Evolutionary conservation across 768 basidiomycete genomes (phyloP).

Genomic region (Tremella mesenterica): DNA sequence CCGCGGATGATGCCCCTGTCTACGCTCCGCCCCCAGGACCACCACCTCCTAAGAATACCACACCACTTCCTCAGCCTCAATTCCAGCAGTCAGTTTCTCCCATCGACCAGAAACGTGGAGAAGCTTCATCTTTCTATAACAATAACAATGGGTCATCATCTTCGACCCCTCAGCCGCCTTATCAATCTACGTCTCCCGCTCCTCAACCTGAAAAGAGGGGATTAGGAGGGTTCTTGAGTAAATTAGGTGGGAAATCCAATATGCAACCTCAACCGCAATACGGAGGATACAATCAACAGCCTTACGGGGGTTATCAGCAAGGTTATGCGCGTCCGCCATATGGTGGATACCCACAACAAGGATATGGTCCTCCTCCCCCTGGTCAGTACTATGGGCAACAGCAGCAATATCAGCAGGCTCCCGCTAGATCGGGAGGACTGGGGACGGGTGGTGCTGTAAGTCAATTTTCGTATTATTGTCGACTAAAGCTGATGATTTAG

Average conservation of each 20-base stretch:
- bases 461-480: not conserved
- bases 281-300: conserved; percentile 16
- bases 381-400: conserved; percentile 10
- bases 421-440: too few species aligned
- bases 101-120: conserved; percentile 3
- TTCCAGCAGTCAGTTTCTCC: not conserved
- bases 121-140: not conserved
- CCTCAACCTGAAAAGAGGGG: conserved; percentile 20
- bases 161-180: conserved; percentile 7
- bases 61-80: conserved; percentile 1
- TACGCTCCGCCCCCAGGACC: conserved; percentile 23
- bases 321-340: conserved; percentile 19
- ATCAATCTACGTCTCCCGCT: conserved; percentile 3
- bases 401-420: conserved; percentile 14
- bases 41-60: conserved; percentile 13
- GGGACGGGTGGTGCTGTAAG: conserved; percentile 32
- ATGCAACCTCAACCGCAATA: conserved; percentile 18
- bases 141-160: not conserved
- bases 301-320: conserved; percentile 21
- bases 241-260: conserved; percentile 15
- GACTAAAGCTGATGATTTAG: not conserved
- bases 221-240: conserved; percentile 31
- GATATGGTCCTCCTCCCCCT: conserved; percentile 18
- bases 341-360: conserved; percentile 15
- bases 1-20: conserved; percentile 28